phyloP scores from a whole-genome alignment of 1,284 basidiomycete species.

The Cryptococcus deneoformans region DNA sequence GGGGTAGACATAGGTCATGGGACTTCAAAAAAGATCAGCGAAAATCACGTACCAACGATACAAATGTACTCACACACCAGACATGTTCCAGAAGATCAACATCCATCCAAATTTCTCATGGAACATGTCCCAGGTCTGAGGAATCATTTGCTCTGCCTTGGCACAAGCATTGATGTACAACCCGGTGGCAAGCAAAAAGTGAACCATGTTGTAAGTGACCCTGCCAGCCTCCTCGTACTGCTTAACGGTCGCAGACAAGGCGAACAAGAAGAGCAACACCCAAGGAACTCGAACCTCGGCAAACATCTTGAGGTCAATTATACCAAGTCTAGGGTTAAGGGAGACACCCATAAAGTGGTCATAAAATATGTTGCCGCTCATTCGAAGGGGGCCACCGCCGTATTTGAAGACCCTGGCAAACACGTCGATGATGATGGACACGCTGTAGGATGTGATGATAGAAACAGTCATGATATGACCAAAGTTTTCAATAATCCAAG shows the following conservation, averaged over 20 bases:
- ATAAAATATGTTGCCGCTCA: slow-evolving; percentile 92
- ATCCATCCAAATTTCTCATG: slow-evolving; percentile 96
- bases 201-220: slow-evolving; percentile 95
- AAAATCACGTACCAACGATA: background rate
- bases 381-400: slow-evolving; percentile 79
- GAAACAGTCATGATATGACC: slow-evolving; percentile 95
- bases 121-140: slow-evolving; percentile 99
- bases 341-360: slow-evolving; percentile 96
- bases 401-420: slow-evolving; percentile 59
- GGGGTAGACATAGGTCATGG: slow-evolving; percentile 86
- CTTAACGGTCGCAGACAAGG: slow-evolving; percentile 89
- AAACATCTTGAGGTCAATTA: slow-evolving; percentile 98
- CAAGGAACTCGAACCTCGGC: slow-evolving; percentile 97
- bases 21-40: slow-evolving; percentile 19
- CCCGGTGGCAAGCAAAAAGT: slow-evolving; percentile 95
- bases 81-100: slow-evolving; percentile 98
- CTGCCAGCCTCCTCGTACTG: slow-evolving; percentile 92
- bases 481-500: slow-evolving; percentile 94
- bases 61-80: slow-evolving; percentile 58
- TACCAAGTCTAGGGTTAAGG: slow-evolving; percentile 93
- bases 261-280: slow-evolving; percentile 92
- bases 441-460: slow-evolving; percentile 84
- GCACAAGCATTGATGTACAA: slow-evolving; percentile 96
- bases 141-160: slow-evolving; percentile 95
- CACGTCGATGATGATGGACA: slow-evolving; percentile 77